A percentile compares a stretch with the other conserved stretches of the same genome.
These are phyloP conservation scores for Colletotrichum viniferum DNA, from an alignment of 2,329 filamentous ascomycete species.

Conservation along the genomic window DNA sequence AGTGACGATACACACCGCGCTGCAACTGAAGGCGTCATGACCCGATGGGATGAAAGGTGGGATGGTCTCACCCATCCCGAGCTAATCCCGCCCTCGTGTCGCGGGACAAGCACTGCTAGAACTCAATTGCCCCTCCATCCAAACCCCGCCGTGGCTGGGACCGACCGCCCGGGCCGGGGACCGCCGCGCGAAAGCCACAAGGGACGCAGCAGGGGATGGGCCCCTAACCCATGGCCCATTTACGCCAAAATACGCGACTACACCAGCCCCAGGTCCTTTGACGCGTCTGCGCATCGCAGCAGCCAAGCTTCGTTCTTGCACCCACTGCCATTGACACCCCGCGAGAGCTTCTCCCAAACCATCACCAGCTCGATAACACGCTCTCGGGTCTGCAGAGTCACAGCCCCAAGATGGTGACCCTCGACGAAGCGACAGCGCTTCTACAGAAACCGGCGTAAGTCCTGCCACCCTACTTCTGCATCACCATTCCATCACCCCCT, in stretches of 20 bases:
- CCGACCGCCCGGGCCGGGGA: constrained; percentile 6
- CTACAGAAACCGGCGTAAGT: constrained; percentile 56
- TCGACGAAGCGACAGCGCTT: constrained; percentile 48
- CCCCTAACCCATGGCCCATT: constrained; percentile 22
- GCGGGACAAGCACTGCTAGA: neutral
- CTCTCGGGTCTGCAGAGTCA: neutral
- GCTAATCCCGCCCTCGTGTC: neutral
- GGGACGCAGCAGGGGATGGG: neutral
- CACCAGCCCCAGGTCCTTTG: neutral
- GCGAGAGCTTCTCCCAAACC: neutral
- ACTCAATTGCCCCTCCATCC: neutral
- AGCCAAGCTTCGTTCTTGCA: constrained; percentile 2
- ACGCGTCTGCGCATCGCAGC: constrained; percentile 18
- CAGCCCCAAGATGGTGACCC: constrained; percentile 41
- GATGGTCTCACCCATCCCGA: neutral
- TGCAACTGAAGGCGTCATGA: constrained; percentile 17
- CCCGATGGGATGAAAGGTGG: neutral
- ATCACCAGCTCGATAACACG: neutral
- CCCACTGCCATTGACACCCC: neutral
- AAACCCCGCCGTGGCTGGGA: constrained; percentile 8
- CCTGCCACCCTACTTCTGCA: neutral
- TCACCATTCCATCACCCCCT: neutral
- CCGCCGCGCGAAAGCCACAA: neutral
- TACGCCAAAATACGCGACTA: constrained; percentile 39
- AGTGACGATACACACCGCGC: constrained; percentile 11